Percentiles rank a stretch among this genome's conserved stretches.
Conservation (phyloP, 1,139 yeast genomes). For the Spathaspora sp. region DNA sequence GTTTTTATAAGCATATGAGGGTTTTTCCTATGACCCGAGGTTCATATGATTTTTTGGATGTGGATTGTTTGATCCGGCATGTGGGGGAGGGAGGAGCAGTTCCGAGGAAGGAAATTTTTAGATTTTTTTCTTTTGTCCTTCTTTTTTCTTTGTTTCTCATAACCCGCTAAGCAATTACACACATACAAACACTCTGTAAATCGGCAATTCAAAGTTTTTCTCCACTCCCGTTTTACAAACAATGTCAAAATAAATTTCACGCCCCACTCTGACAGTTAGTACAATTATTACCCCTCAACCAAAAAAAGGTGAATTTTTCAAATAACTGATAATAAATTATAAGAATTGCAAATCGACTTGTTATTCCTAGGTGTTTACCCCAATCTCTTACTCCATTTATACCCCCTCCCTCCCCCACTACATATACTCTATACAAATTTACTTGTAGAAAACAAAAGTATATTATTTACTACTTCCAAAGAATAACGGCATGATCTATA, state of each 20-base stretch:
- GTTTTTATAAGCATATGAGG: background rate
- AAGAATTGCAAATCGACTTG: background rate
- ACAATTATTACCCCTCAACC: background rate
- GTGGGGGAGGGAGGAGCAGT: slow-evolving; percentile 2
- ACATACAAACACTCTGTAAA: background rate
- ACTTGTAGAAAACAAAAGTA: background rate
- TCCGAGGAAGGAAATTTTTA: background rate
- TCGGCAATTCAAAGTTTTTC: background rate
- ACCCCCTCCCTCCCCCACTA: background rate
- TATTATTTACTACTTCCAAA: slow-evolving; percentile 13
- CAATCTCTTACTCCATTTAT: background rate
- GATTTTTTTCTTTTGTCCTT: no score
- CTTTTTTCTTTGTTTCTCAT: background rate
- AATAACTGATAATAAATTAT: no score
- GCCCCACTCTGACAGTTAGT: background rate
- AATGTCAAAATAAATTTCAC: background rate
- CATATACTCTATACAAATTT: background rate
- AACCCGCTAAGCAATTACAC: background rate
- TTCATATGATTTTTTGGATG: background rate
- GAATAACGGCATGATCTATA: slow-evolving; percentile 37
- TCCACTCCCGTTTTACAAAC: slow-evolving; percentile 1
- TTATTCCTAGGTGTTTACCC: background rate
- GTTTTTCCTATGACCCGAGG: background rate
- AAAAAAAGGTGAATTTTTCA: background rate
- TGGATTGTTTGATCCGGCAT: background rate